Evolutionary conservation across 441 rosid species (phyloP).

Genomic region (Theobroma grandiflorum): DNA sequence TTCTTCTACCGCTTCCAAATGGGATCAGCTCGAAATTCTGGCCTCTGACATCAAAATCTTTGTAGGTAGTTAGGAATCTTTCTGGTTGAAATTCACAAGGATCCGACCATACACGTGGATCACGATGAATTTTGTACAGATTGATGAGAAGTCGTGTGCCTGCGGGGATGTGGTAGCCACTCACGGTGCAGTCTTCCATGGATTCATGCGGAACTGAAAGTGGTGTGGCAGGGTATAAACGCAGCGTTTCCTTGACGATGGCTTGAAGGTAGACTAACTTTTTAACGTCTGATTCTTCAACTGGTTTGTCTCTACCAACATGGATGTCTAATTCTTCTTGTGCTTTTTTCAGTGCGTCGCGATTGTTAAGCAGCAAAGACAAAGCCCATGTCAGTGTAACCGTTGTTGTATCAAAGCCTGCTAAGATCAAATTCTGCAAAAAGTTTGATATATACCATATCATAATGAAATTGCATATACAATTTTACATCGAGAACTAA

Average conservation of each 20-base stretch:
- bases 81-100: constrained; percentile 35
- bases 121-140: constrained; percentile 20
- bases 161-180: constrained; percentile 31
- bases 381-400: constrained; percentile 38
- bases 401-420: constrained; percentile 28
- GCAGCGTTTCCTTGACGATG: constrained; percentile 35
- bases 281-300: constrained; percentile 27
- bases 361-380: constrained; percentile 35
- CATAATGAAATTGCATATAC: too few species aligned
- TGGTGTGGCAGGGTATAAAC: constrained; percentile 36
- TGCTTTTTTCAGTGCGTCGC: constrained; percentile 21
- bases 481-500: too few species aligned
- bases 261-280: constrained; percentile 39
- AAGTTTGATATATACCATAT: too few species aligned
- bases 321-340: constrained; percentile 36
- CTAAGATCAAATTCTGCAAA: neutral
- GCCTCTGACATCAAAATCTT: constrained; percentile 31
- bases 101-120: constrained; percentile 18
- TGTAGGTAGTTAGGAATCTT: constrained; percentile 31
- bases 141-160: constrained; percentile 34
- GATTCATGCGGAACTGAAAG: constrained; percentile 33
- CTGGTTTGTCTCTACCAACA: constrained; percentile 27
- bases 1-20: constrained; percentile 40
- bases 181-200: constrained; percentile 25
- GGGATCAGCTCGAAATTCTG: constrained; percentile 31